phyloP scores from a whole-genome alignment of 2,329 filamentous ascomycete species.

The Laburnicola sp. region DNA sequence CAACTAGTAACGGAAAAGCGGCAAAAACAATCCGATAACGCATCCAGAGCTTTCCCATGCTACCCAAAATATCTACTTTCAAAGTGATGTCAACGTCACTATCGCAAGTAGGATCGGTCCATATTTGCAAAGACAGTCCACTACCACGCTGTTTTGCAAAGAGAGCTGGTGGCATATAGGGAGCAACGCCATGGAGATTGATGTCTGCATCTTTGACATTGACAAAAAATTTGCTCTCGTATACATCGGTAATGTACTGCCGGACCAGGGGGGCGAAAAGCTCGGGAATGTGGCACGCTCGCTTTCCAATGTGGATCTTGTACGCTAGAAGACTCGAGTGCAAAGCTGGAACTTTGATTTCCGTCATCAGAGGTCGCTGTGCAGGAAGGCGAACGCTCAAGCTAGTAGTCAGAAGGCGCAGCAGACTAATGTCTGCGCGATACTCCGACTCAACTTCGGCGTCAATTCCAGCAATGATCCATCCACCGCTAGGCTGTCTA shows the following conservation, averaged over 20 bases:
- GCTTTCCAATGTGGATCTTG: constrained; percentile 69
- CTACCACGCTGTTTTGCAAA: constrained; percentile 61
- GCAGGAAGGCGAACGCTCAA: constrained; percentile 72
- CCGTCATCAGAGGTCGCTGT: constrained; percentile 73
- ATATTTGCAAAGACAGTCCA: constrained; percentile 84
- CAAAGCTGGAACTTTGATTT: constrained; percentile 80
- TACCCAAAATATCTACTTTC: constrained; percentile 78
- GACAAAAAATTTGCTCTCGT: constrained; percentile 96
- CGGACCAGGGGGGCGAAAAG: constrained; percentile 84
- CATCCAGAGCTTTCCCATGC: constrained; percentile 93
- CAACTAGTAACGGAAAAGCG: constrained; percentile 86
- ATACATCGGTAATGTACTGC: constrained; percentile 84
- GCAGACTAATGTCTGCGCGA: constrained; percentile 67
- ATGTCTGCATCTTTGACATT: constrained; percentile 80
- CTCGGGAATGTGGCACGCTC: constrained; percentile 65
- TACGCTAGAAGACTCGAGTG: constrained; percentile 89
- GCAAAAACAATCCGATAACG: constrained; percentile 94
- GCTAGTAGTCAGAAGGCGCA: constrained; percentile 71
- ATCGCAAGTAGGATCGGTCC: constrained; percentile 88
- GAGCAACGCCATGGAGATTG: constrained; percentile 88
- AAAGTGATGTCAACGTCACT: constrained; percentile 73
- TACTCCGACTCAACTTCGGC: constrained; percentile 68
- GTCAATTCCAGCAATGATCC: constrained; percentile 87
- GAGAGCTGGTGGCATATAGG: constrained; percentile 84
- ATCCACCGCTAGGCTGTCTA: constrained; percentile 64